Base-by-base conservation (phyloP, 2,329 filamentous ascomycete genomes). In the Hymenoscyphus albidus region DNA sequence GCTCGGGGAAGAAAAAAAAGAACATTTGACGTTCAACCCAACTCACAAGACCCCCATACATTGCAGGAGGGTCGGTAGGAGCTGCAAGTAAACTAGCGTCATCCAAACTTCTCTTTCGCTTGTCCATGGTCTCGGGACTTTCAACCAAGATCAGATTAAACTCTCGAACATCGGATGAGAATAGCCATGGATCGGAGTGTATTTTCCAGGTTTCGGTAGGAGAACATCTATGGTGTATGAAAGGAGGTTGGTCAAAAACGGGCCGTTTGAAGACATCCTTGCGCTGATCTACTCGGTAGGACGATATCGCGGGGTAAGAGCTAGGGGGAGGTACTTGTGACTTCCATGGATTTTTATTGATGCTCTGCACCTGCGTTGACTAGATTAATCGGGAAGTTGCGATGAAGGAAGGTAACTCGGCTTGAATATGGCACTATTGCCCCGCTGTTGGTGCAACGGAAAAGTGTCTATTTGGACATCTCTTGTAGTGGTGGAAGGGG, bases 41-140 rank as follows among this genome's bases (percentile, higher is more conserved):
- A 51, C 44, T 51, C 44, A 51, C 44, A 51, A 51, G 44, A 51
- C 44, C 44, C 44, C n/a, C 44, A 51, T 51, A 51, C 5, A n/a
- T 48, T 6, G 42, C n/a, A 48, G 16, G 16, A 48, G 9, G n/a
- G 16, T 7, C 2, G 42, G 16, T 9, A 48, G 42, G 14, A 48
- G 1, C n/a, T 51, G 18, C 7, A 51, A 51, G 18, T 6, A 18
- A 51, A 5, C 6, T 18, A 22, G 5, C 44, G 9, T 22, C 7
- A 51, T 12, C 44, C 14, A 51, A 27, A 10, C 18, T n/a, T 22
- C 22, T 51, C 22, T 12, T n/a, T 51, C 18, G 44, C 14, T 22
- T 18, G 18, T 51, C 44, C 44, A 10, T 10, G 44, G 18, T 51
- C 22, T 51, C 18, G 44, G 44, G 44, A 51, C 44, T 51, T 51